These are phyloP conservation scores for Perilla frutescens DNA, from an alignment of 257 asterid genomes.

Conservation along the genomic window DNA sequence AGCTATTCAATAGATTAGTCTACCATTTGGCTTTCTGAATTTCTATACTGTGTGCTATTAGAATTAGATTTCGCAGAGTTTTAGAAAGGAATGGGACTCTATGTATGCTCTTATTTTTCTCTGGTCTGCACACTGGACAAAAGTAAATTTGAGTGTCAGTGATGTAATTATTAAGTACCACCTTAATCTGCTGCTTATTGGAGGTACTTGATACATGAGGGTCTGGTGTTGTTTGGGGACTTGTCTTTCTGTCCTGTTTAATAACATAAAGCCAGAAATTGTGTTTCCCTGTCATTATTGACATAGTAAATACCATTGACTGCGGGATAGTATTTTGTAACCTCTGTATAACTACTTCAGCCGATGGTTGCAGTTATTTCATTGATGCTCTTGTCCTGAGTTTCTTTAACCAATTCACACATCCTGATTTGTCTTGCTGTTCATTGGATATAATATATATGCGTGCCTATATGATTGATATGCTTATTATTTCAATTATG, in stretches of 20 bases:
- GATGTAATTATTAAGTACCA: no score
- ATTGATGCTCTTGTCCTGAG: background rate
- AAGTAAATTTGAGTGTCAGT: no score
- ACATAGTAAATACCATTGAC: background rate
- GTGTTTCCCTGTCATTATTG: background rate
- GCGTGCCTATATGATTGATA: slow-evolving; percentile 8
- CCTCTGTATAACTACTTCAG: background rate
- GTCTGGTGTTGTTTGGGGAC: background rate
- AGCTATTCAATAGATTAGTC: no score
- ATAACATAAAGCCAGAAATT: no score
- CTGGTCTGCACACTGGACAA: no score
- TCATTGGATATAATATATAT: background rate
- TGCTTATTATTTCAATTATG: background rate
- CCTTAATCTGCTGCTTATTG: no score
- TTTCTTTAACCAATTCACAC: slow-evolving; percentile 1
- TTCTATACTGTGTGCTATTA: no score
- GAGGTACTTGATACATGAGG: background rate
- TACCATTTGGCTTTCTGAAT: no score
- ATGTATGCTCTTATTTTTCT: no score
- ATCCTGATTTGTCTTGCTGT: background rate
- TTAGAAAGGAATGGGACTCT: no score
- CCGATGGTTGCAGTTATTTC: slow-evolving; percentile 11
- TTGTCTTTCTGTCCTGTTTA: slow-evolving; percentile 9
- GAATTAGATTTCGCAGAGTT: no score
- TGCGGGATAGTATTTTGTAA: no score